Conservation (phyloP, 352 stramenopile species). For the Elongisporangium undulatum region DNA sequence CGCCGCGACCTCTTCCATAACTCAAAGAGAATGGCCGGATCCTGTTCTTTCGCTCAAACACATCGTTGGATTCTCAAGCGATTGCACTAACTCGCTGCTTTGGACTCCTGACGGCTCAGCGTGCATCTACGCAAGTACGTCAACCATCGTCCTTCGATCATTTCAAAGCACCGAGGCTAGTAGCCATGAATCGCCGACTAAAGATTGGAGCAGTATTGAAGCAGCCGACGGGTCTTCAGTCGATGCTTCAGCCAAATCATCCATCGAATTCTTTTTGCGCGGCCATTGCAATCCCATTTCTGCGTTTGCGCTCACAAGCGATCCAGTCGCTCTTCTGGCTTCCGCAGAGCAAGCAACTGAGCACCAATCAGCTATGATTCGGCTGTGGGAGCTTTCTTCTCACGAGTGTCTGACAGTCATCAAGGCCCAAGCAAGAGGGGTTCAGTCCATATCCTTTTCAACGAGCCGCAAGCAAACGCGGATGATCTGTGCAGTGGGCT, state of each 20-base stretch:
- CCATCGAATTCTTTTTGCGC: constrained; percentile 30
- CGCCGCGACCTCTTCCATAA: constrained; percentile 1
- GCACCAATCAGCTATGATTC: constrained; percentile 22
- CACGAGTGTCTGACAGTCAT: constrained; percentile 44
- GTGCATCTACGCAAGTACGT: constrained; percentile 60
- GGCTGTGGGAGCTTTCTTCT: constrained; percentile 47
- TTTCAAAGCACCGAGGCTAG: constrained; percentile 14
- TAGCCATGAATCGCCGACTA: constrained; percentile 8
- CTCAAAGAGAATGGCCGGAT: constrained; percentile 51
- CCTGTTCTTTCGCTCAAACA: constrained; percentile 54
- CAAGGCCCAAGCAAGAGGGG: constrained; percentile 35
- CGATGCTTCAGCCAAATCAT: neutral
- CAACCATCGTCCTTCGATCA: constrained; percentile 57
- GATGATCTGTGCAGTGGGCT: constrained; percentile 53
- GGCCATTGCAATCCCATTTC: constrained; percentile 29
- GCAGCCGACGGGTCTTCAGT: neutral
- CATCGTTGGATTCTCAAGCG: constrained; percentile 60
- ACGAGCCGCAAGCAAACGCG: constrained; percentile 12
- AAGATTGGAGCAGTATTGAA: constrained; percentile 2
- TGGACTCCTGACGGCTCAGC: constrained; percentile 40
- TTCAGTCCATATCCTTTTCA: constrained; percentile 53
- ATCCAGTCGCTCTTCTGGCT: constrained; percentile 29
- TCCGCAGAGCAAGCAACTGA: constrained; percentile 37
- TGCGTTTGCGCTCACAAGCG: constrained; percentile 34
- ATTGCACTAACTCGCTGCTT: constrained; percentile 32